Evolutionary conservation across 768 basidiomycete species (phyloP), one percentile per base, ranked within the genome.

Genomic region (Mycena latifolia): DNA sequence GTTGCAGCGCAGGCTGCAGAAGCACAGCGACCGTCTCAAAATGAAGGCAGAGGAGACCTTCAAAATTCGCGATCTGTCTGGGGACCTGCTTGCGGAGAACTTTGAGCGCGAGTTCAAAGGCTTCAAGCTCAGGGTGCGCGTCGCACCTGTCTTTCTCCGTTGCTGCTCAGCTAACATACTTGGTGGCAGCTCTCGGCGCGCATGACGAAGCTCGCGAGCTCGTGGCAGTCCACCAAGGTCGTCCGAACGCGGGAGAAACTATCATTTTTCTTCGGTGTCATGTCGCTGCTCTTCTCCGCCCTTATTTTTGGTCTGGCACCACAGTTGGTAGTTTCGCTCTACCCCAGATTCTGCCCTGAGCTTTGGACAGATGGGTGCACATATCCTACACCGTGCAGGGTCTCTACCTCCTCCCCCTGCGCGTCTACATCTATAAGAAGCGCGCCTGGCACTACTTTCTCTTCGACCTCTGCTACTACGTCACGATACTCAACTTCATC

Each of bases 211-310:
- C 80, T 99, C n/a, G 79, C 89, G 33, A 82, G 87, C 14, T 90
- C 94, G 33, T 99, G 98, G 98, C 92, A 97, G 72, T 96, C 95
- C 17, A 92, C 95, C 3, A 93, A 94, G 77, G 92, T 92, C 20
- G 88, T 94, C 28, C n/a, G 92, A 22, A 92, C 93, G 31, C 86
- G 91, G 54, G 92, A 94, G 70, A 93, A 95, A 76, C 81, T 94
- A 37, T 92, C 94, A 0, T 99, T 99, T 83, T 93, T 98, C 80
- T 87, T 94, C 73, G 93, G 96, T 29, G 98, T 99, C 47, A 93
- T 96, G 90, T 91, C 90, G 20, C 78, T 99, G 25, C 83, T 97
- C 28, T 82, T 90, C 72, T 92, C 95, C 18, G 90, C 95, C 7
- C 86, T 99, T 5, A 78, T 98, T 66, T 94, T 96, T 73, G 94